Evolutionary conservation across 2,329 filamentous ascomycete species (phyloP).

Genomic region (Diaporthe helianthi): DNA sequence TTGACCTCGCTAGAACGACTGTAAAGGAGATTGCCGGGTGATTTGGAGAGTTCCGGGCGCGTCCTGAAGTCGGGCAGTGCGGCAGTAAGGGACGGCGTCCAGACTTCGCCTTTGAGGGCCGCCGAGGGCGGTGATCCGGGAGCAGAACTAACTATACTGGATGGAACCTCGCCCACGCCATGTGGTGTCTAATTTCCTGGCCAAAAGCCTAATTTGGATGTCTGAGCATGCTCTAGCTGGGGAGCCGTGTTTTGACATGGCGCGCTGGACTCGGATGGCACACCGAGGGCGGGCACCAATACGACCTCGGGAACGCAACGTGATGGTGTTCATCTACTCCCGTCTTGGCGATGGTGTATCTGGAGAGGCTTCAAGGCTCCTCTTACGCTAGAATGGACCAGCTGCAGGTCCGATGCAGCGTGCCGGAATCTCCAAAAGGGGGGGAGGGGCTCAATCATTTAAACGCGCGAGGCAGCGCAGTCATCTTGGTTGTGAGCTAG

Average conservation of each 20-base stretch:
- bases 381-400: constrained; percentile 5
- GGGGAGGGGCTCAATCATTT: constrained; percentile 16
- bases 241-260: constrained; percentile 13
- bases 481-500: not conserved
- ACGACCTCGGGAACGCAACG: constrained; percentile 8
- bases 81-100: too few species aligned
- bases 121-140: not conserved
- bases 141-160: constrained; percentile 12
- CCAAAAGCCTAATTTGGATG: constrained; percentile 7
- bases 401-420: constrained; percentile 13
- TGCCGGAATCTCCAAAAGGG: constrained; percentile 7
- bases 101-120: too few species aligned
- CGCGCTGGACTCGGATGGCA: constrained; percentile 13
- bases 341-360: constrained; percentile 20
- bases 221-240: constrained; percentile 15
- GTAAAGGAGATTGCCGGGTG: not conserved
- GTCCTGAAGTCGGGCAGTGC: constrained; percentile 1
- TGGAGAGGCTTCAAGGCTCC: not conserved
- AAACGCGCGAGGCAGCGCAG: constrained; percentile 9
- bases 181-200: not conserved
- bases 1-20: not conserved
- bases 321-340: constrained; percentile 2
- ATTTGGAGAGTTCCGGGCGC: not conserved
- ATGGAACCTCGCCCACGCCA: constrained; percentile 5
- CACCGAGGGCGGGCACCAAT: not conserved